Evolutionary conservation across 2,329 filamentous ascomycete genomes (phyloP).

Genomic region (Scytalidium lignicola): DNA sequence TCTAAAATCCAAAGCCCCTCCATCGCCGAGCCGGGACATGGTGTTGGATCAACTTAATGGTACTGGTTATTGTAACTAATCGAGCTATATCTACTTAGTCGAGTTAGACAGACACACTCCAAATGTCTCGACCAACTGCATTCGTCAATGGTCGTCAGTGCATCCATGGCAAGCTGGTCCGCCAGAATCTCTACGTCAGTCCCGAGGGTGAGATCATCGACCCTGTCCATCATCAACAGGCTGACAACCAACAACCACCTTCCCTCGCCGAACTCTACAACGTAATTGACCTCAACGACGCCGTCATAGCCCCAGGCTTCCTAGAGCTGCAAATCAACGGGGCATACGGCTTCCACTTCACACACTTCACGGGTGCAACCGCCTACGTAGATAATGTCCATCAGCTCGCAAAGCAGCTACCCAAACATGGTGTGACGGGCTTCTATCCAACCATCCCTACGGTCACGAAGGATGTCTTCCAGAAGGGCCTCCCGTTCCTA

Average conservation of each 20-base stretch:
- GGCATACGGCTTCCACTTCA: conserved; percentile 45
- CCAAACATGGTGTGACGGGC: conserved; percentile 45
- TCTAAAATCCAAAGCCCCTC: neutral
- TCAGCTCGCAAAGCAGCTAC: conserved; percentile 42
- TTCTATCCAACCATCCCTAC: conserved; percentile 51
- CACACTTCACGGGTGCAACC: conserved; percentile 36
- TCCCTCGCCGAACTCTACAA: neutral
- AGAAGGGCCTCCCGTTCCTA: conserved; percentile 38
- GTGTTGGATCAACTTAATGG: neutral
- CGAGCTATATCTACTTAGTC: neutral
- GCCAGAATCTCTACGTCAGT: neutral
- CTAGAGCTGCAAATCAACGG: conserved; percentile 50
- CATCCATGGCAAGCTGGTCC: conserved; percentile 14
- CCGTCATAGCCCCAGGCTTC: conserved; percentile 48
- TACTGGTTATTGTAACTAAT: too few relatives aligned
- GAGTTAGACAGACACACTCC: too few relatives aligned
- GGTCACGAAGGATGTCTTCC: conserved; percentile 39
- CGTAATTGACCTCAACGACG: conserved; percentile 38
- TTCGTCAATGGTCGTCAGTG: conserved; percentile 23
- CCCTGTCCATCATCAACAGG: conserved; percentile 12
- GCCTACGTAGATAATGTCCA: conserved; percentile 38
- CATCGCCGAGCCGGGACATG: neutral
- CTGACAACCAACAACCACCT: too few relatives aligned
- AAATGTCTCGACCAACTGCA: conserved; percentile 16
- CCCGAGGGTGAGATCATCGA: conserved; percentile 13